Conservation (phyloP, 75 land plant genomes). For the Chamaecyparis obtusa region DNA sequence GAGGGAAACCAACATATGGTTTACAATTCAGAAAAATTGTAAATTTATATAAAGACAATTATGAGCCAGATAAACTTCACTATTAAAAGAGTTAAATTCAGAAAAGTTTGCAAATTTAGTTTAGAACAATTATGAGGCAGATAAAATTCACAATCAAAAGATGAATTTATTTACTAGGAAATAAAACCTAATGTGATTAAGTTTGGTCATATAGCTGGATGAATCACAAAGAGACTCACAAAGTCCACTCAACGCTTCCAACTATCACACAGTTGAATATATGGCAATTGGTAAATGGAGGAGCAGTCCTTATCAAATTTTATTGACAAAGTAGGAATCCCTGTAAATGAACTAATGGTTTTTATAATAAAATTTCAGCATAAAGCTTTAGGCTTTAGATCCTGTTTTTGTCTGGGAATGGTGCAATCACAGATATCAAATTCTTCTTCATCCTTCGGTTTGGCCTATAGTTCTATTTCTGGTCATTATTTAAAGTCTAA, state of each 20-base stretch:
- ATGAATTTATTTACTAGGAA: not conserved
- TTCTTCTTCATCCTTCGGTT: not conserved
- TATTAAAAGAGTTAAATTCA: not conserved
- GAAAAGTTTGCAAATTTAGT: not conserved
- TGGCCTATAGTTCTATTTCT: not conserved
- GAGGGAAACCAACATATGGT: not conserved
- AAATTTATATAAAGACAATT: not conserved
- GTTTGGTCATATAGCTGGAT: not conserved
- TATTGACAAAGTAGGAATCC: not conserved
- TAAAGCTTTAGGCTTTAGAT: not conserved
- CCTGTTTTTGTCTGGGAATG: not conserved
- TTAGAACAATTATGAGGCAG: not conserved
- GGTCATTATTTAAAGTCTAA: not conserved
- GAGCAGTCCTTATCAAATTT: not conserved
- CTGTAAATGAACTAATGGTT: not conserved
- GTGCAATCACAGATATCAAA: not conserved
- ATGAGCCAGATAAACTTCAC: not conserved
- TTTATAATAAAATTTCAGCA: not conserved
- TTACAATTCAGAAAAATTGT: not conserved
- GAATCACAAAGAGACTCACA: not conserved
- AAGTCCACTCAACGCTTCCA: not conserved
- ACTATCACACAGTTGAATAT: not conserved
- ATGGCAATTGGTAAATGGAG: not conserved
- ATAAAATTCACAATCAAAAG: not conserved
- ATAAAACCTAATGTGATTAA: not conserved